phyloP scores from a whole-genome alignment of 192 early-diverging fungal species.

The Coemansia pectinata region DNA sequence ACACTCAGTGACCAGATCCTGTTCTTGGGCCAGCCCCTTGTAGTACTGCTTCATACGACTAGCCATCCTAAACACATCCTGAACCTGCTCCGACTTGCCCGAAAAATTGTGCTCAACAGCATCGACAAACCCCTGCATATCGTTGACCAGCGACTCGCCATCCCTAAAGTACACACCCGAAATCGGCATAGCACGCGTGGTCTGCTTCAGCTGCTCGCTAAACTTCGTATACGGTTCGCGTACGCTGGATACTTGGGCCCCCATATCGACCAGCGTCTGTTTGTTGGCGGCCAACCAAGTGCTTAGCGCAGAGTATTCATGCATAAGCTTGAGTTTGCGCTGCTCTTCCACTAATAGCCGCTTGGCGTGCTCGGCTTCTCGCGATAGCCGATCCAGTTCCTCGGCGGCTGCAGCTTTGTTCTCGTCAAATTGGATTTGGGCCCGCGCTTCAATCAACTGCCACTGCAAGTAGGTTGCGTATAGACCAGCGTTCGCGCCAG shows the following conservation, averaged over 20 bases:
- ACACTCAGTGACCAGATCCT: constrained; percentile 42
- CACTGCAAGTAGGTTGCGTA: constrained; percentile 32
- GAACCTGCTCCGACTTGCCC: background rate
- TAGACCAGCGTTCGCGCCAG: background rate
- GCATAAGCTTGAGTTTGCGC: constrained; percentile 44
- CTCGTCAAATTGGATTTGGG: constrained; percentile 35
- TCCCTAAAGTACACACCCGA: constrained; percentile 26
- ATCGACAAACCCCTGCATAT: constrained; percentile 25
- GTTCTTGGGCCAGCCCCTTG: constrained; percentile 19
- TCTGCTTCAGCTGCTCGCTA: constrained; percentile 15
- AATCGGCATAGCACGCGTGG: constrained; percentile 47
- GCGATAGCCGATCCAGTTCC: constrained; percentile 20
- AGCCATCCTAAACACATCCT: constrained; percentile 13
- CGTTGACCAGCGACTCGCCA: constrained; percentile 23
- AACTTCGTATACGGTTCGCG: constrained; percentile 22
- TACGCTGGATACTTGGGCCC: constrained; percentile 11
- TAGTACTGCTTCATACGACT: constrained; percentile 16
- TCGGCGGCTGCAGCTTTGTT: constrained; percentile 22
- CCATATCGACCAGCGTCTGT: constrained; percentile 17
- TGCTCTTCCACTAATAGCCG: constrained; percentile 16
- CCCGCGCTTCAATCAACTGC: constrained; percentile 40
- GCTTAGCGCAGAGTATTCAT: constrained; percentile 28
- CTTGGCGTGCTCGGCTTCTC: constrained; percentile 21
- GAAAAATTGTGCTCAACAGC: constrained; percentile 22
- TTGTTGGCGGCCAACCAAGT: constrained; percentile 30